Percentiles rank a stretch among this genome's conserved stretches.
phyloP scores from a whole-genome alignment of 257 asterid genomes.

The Solanum pimpinellifolium region DNA sequence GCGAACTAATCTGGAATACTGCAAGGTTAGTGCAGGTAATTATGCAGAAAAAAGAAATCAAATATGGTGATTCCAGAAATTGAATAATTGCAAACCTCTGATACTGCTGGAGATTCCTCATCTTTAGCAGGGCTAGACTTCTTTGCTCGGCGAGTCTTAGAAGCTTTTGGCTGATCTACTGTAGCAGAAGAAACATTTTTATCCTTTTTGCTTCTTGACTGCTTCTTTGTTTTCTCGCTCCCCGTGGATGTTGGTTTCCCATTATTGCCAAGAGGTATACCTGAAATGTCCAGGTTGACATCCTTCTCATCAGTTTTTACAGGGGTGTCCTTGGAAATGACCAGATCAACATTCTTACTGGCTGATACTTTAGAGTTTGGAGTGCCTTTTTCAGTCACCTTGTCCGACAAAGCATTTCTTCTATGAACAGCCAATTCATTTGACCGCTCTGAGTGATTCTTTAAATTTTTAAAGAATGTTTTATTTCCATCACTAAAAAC shows the following conservation, averaged over 20 bases:
- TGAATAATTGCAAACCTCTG: slow-evolving; percentile 38
- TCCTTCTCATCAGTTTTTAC: slow-evolving; percentile 13
- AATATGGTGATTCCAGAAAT: slow-evolving; percentile 1
- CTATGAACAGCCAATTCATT: slow-evolving; percentile 25
- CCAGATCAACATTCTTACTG: slow-evolving; percentile 7
- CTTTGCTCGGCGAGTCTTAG: slow-evolving; percentile 24
- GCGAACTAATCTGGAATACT: slow-evolving; percentile 31
- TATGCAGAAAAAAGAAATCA: slow-evolving; percentile 1
- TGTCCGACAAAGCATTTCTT: slow-evolving; percentile 21
- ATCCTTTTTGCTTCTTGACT: slow-evolving; percentile 35
- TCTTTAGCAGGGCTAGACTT: slow-evolving; percentile 15
- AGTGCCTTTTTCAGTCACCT: slow-evolving; percentile 14
- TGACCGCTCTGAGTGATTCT: slow-evolving; percentile 17
- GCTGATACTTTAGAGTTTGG: slow-evolving; percentile 21
- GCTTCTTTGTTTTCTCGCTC: slow-evolving; percentile 30
- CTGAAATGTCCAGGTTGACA: slow-evolving; percentile 1
- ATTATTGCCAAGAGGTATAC: slow-evolving; percentile 1
- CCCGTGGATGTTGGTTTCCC: slow-evolving; percentile 13
- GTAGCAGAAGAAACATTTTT: slow-evolving; percentile 21
- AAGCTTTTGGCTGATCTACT: slow-evolving; percentile 15
- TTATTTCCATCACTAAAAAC: slow-evolving; percentile 18
- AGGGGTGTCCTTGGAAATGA: slow-evolving; percentile 17
- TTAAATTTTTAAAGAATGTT: slow-evolving; percentile 9
- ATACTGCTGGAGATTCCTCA: slow-evolving; percentile 14
- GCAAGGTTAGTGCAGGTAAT: slow-evolving; percentile 16